These are phyloP conservation scores for Aspergillus jensenii DNA, from an alignment of 2,329 filamentous ascomycete species.

Conservation along the genomic window DNA sequence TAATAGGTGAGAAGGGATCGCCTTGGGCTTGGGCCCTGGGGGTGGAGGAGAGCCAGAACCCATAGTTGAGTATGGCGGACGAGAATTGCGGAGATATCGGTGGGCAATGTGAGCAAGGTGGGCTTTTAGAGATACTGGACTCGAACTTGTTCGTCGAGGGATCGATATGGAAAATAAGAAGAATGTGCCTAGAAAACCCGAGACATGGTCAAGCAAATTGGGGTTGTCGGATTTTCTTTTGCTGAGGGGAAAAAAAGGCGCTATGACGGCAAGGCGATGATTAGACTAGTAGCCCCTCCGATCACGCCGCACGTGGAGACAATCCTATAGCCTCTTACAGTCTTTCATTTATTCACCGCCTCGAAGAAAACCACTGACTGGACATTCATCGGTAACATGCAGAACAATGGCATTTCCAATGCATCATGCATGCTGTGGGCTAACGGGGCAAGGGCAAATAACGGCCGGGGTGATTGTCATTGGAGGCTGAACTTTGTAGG, in stretches of 20 bases:
- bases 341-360: not conserved
- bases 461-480: not conserved
- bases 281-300: slow-evolving; percentile 1
- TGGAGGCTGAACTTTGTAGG: not conserved
- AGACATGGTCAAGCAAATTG: not conserved
- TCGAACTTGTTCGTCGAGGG: not conserved
- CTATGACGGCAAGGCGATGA: slow-evolving; percentile 5
- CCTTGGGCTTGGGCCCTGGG: slow-evolving; percentile 48
- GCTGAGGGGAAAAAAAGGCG: slow-evolving; percentile 3
- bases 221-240: slow-evolving; percentile 1
- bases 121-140: not conserved
- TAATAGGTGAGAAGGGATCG: slow-evolving; percentile 56
- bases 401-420: not conserved
- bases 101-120: not conserved
- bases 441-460: not conserved
- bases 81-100: slow-evolving; percentile 3
- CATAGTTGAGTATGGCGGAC: slow-evolving; percentile 41
- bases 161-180: not conserved
- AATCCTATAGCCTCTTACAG: not conserved
- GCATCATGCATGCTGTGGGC: slow-evolving; percentile 5
- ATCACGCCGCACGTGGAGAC: not conserved
- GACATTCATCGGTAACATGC: not conserved
- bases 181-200: not conserved
- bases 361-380: not conserved
- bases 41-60: slow-evolving; percentile 43